phyloP scores from a whole-genome alignment of 2,329 filamentous ascomycete species.

The Beauveria medogensis region DNA sequence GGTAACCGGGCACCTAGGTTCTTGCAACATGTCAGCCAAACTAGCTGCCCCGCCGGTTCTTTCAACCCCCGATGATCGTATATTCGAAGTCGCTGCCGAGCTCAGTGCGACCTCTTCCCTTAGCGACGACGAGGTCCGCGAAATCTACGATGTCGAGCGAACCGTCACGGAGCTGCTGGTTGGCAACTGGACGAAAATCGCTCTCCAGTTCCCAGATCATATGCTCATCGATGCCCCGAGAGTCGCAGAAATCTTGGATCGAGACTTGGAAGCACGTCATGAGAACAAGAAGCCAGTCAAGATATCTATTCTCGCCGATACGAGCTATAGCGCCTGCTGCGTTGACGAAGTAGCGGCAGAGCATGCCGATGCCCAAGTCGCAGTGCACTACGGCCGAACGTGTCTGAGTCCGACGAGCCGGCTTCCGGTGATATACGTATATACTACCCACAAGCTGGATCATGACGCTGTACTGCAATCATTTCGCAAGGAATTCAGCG shows the following conservation, averaged over 20 bases:
- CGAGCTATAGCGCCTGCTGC: slow-evolving; percentile 93
- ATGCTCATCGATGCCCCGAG: slow-evolving; percentile 83
- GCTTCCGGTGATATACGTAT: slow-evolving; percentile 83
- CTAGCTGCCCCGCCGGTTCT: slow-evolving; percentile 50
- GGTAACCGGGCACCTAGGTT: background rate
- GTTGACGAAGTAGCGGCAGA: slow-evolving; percentile 96
- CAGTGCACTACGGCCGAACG: slow-evolving; percentile 88
- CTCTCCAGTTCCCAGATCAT: slow-evolving; percentile 89
- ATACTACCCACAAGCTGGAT: slow-evolving; percentile 66
- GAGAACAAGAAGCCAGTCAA: slow-evolving; percentile 20
- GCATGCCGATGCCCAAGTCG: slow-evolving; percentile 81
- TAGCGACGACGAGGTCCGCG: slow-evolving; percentile 60
- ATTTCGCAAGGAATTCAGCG: slow-evolving; percentile 62
- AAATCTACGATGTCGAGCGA: slow-evolving; percentile 77
- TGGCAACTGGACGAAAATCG: slow-evolving; percentile 67
- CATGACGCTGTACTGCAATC: slow-evolving; percentile 45
- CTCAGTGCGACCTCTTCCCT: slow-evolving; percentile 25
- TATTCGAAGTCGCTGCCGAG: slow-evolving; percentile 43
- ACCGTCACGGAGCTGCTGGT: slow-evolving; percentile 69
- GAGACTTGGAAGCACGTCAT: slow-evolving; percentile 18
- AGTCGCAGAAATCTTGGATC: slow-evolving; percentile 54
- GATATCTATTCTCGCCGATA: slow-evolving; percentile 86
- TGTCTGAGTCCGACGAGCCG: slow-evolving; percentile 86
- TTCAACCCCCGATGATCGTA: slow-evolving; percentile 54
- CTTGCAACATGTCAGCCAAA: slow-evolving; percentile 36